Percentiles rank a stretch among this genome's conserved stretches.
Evolutionary conservation across 2,329 filamentous ascomycete genomes (phyloP).

Genomic region (Stromatinia cepivora): DNA sequence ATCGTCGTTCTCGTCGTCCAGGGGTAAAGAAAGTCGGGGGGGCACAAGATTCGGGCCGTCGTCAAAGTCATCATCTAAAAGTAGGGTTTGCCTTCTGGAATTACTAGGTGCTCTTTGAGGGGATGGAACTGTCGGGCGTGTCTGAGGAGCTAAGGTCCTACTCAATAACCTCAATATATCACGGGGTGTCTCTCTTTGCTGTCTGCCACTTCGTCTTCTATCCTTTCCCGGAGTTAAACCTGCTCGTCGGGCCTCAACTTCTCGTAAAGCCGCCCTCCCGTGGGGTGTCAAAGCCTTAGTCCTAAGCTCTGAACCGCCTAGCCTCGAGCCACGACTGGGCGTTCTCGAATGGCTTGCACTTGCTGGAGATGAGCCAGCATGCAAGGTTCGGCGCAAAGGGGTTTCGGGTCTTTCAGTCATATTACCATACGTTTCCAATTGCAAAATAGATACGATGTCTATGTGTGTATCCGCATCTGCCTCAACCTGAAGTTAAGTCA

Average conservation of each 20-base stretch:
- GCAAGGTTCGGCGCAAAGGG: conserved; percentile 38
- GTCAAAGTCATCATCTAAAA: conserved; percentile 42
- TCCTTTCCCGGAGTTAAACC: conserved; percentile 62
- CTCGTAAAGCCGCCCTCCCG: conserved; percentile 58
- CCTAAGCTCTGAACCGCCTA: conserved; percentile 35
- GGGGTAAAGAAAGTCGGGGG: conserved; percentile 57
- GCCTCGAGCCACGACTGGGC: conserved; percentile 29
- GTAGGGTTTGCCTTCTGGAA: conserved; percentile 30
- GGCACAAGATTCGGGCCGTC: conserved; percentile 48
- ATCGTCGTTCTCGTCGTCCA: conserved; percentile 52
- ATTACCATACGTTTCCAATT: conserved; percentile 27
- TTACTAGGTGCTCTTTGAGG: conserved; percentile 30
- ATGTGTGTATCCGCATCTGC: background rate
- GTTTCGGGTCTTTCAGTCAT: conserved; percentile 38
- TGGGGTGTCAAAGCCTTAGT: conserved; percentile 52
- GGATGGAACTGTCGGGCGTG: conserved; percentile 37
- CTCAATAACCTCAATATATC: conserved; percentile 56
- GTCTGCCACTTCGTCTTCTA: conserved; percentile 57
- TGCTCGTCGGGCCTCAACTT: conserved; percentile 59
- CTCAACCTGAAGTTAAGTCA: background rate
- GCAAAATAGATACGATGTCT: background rate
- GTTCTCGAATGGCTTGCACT: conserved; percentile 34
- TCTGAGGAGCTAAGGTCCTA: conserved; percentile 51
- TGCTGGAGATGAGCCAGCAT: conserved; percentile 37
- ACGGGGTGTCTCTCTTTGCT: conserved; percentile 57